A percentile compares a stretch with the other conserved stretches of the same genome.
Conservation (phyloP, 2,329 filamentous ascomycete genomes). For the Phyllosticta paracitricarpa region DNA sequence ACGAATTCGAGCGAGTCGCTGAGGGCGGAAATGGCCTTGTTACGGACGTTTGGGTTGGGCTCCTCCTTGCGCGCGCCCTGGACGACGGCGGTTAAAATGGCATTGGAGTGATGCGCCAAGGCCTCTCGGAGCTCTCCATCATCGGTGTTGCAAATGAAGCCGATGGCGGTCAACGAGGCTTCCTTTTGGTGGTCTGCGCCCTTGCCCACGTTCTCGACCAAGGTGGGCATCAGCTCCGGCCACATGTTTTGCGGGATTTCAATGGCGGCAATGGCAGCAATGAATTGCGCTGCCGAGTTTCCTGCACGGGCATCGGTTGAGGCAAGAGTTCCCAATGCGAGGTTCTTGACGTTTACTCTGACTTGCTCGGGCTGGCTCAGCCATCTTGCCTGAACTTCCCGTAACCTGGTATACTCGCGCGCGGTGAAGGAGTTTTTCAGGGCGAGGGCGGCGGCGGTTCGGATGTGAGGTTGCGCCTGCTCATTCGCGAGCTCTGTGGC, state of each 20-base stretch:
- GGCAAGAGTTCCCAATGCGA: constrained; percentile 77
- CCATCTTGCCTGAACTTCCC: constrained; percentile 91
- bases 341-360: constrained; percentile 78
- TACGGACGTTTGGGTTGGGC: constrained; percentile 77
- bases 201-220: constrained; percentile 87
- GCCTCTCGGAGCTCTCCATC: constrained; percentile 75
- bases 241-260: constrained; percentile 90
- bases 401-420: constrained; percentile 77
- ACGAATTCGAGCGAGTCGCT: constrained; percentile 97
- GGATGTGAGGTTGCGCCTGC: constrained; percentile 67
- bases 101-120: constrained; percentile 82
- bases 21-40: constrained; percentile 85
- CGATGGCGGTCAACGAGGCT: constrained; percentile 88
- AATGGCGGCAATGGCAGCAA: constrained; percentile 87
- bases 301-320: constrained; percentile 76
- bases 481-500: constrained; percentile 94
- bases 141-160: constrained; percentile 95
- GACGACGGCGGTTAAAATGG: constrained; percentile 93
- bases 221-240: constrained; percentile 76
- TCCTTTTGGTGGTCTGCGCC: constrained; percentile 87
- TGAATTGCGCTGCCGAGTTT: constrained; percentile 85
- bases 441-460: constrained; percentile 88
- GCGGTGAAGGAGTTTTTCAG: constrained; percentile 97
- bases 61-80: constrained; percentile 97
- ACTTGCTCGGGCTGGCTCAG: constrained; percentile 72